Conservation (phyloP, 441 rosid genomes). For the Viola pubescens region DNA sequence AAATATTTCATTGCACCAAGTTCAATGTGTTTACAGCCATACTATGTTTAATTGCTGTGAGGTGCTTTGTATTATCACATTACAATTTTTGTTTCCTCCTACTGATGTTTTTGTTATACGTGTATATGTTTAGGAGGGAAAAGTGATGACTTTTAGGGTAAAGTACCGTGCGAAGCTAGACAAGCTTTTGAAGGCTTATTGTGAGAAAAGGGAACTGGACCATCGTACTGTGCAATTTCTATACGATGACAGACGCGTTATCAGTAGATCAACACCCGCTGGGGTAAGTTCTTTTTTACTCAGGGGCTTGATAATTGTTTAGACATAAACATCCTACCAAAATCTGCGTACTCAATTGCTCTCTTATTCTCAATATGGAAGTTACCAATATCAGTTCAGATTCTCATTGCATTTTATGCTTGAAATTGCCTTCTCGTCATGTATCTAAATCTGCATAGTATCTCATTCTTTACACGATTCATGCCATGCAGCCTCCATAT, state of each 20-base stretch:
- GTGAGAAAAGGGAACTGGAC: neutral
- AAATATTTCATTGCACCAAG: no score
- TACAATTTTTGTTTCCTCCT: neutral
- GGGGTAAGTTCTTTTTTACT: neutral
- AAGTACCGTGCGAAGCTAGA: neutral
- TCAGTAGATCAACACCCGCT: neutral
- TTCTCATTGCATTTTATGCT: neutral
- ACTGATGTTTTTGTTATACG: neutral
- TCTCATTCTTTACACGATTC: neutral
- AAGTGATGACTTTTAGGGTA: neutral
- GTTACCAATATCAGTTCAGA: neutral
- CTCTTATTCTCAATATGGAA: neutral
- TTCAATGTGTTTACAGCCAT: neutral
- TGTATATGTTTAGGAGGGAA: neutral
- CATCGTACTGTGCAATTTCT: neutral
- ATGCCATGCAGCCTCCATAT: neutral
- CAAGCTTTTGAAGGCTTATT: neutral
- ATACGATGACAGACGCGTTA: neutral
- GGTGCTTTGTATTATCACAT: neutral
- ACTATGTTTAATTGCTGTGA: neutral
- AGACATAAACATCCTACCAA: neutral
- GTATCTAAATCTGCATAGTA: neutral
- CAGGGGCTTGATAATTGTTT: neutral
- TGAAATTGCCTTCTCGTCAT: neutral
- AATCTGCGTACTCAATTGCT: no score